Conservation (phyloP, 2,329 filamentous ascomycete species). For the Emergomyces orientalis region DNA sequence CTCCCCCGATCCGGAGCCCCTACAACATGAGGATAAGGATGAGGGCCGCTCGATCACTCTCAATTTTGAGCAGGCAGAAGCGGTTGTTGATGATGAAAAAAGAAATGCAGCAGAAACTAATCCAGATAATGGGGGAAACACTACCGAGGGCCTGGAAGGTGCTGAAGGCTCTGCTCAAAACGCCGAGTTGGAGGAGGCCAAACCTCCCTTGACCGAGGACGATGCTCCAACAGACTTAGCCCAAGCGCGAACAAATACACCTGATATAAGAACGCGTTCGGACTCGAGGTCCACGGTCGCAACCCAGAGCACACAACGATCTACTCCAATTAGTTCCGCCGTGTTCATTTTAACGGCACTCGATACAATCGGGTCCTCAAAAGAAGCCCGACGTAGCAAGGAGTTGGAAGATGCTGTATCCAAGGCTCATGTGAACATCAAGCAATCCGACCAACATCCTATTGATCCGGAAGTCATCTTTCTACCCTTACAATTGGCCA, state of each 20-base stretch:
- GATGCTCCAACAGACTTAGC: not conserved
- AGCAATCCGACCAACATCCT: conserved; percentile 67
- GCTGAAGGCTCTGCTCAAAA: not conserved
- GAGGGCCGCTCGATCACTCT: not conserved
- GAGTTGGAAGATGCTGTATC: conserved; percentile 73
- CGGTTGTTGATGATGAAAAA: not conserved
- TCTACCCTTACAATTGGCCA: conserved; percentile 78
- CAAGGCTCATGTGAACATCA: conserved; percentile 75
- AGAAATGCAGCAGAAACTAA: not conserved
- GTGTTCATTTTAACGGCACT: conserved; percentile 92
- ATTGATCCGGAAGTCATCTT: conserved; percentile 91
- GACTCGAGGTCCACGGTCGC: conserved; percentile 53
- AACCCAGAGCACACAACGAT: conserved; percentile 42
- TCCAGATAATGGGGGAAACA: conserved; percentile 1
- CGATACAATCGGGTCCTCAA: conserved; percentile 82
- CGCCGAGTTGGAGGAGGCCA: not conserved
- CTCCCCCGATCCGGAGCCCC: not conserved
- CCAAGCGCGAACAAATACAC: not conserved
- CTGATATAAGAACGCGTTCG: conserved; percentile 34
- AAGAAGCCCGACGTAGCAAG: conserved; percentile 81
- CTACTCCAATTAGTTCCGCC: conserved; percentile 75
- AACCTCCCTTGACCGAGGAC: not conserved
- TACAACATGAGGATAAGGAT: not conserved
- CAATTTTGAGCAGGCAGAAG: not conserved
- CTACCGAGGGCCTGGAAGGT: not conserved